phyloP scores from a whole-genome alignment of 805 yeast genomes.

The Zygosaccharomyces gambellarensis region DNA sequence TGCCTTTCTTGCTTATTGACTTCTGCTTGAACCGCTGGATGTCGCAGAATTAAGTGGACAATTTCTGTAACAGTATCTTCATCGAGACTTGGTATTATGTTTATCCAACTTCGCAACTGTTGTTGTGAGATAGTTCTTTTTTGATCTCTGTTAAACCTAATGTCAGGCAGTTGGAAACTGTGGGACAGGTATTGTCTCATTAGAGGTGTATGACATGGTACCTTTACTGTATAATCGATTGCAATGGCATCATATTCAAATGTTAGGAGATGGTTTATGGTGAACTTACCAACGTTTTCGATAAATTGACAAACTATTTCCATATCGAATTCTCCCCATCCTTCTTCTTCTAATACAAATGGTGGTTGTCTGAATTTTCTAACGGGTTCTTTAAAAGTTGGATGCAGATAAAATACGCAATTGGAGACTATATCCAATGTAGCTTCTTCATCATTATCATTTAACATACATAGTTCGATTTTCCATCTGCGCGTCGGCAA shows the following conservation, averaged over 20 bases:
- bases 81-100: constrained; percentile 16
- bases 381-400: constrained; percentile 82
- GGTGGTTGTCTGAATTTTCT: constrained; percentile 73
- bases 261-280: constrained; percentile 76
- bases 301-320: constrained; percentile 66
- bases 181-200: constrained; percentile 63
- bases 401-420: constrained; percentile 86
- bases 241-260: constrained; percentile 70
- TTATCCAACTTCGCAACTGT: constrained; percentile 24
- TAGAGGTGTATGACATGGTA: constrained; percentile 67
- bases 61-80: constrained; percentile 26
- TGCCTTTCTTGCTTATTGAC: constrained; percentile 18
- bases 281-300: constrained; percentile 78
- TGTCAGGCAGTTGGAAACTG: constrained; percentile 67
- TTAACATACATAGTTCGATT: constrained; percentile 65
- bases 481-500: constrained; percentile 92
- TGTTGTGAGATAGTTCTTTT: constrained; percentile 33
- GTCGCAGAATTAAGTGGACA: constrained; percentile 22
- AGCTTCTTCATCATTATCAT: constrained; percentile 68
- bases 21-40: constrained; percentile 25
- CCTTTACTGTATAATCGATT: constrained; percentile 64
- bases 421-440: constrained; percentile 80
- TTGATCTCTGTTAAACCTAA: constrained; percentile 34
- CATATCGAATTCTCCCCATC: constrained; percentile 97
- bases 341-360: constrained; percentile 78